phyloP scores from a whole-genome alignment of 140 eudicot genomes.

The Senecio squalidus region DNA sequence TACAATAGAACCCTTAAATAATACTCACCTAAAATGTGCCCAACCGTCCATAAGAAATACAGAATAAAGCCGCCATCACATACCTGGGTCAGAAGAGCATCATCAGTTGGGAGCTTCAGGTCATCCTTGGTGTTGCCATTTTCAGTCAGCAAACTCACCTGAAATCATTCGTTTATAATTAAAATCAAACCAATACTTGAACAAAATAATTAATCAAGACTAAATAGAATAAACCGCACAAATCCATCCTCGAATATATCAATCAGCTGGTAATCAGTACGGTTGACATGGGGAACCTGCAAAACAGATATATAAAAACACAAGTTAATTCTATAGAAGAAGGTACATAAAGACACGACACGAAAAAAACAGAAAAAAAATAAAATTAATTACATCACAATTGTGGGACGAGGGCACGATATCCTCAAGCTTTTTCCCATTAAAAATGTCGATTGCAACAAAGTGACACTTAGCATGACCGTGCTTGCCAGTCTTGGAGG shows the following conservation, averaged over 20 bases:
- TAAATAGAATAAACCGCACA: constrained; percentile 16
- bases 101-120: constrained; percentile 48
- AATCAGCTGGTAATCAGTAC: constrained; percentile 38
- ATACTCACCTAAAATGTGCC: too few species aligned
- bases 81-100: constrained; percentile 39
- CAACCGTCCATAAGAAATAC: background rate
- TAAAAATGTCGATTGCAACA: constrained; percentile 54
- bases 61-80: background rate
- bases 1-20: too few species aligned
- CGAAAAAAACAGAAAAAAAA: background rate
- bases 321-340: background rate
- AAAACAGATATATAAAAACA: background rate
- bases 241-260: constrained; percentile 47
- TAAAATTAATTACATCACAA: constrained; percentile 26
- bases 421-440: constrained; percentile 60
- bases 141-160: constrained; percentile 43
- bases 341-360: background rate
- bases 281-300: constrained; percentile 42
- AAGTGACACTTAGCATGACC: constrained; percentile 58
- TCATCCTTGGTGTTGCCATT: constrained; percentile 48
- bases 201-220: background rate
- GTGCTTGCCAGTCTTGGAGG: constrained; percentile 66
- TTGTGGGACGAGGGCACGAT: constrained; percentile 53
- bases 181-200: background rate
- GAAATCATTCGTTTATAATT: background rate